Conservation (phyloP, 2,329 filamentous ascomycete species). For the Thelonectria discophora region DNA sequence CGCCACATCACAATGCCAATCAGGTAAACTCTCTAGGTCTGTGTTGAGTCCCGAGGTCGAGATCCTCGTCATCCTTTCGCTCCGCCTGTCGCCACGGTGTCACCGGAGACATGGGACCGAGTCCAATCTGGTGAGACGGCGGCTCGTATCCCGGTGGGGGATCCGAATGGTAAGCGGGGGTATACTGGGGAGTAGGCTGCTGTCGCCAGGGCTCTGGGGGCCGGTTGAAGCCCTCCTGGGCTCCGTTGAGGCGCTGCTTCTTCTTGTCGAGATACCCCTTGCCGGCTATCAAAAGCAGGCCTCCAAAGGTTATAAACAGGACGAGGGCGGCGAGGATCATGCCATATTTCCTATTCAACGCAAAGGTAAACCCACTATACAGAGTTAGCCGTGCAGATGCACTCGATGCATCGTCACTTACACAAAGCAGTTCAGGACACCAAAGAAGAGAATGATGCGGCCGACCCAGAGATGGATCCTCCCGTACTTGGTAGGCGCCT, state of each 20-base stretch:
- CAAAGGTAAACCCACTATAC: slow-evolving; percentile 65
- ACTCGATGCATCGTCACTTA: slow-evolving; percentile 44
- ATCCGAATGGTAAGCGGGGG: slow-evolving; percentile 35
- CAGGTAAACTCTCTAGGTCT: slow-evolving; percentile 47
- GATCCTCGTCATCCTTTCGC: slow-evolving; percentile 44
- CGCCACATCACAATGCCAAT: slow-evolving; percentile 28
- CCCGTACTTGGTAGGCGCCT: slow-evolving; percentile 59
- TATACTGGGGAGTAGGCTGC: slow-evolving; percentile 31
- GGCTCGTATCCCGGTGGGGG: slow-evolving; percentile 48
- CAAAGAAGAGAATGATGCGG: slow-evolving; percentile 61
- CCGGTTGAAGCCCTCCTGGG: slow-evolving; percentile 38
- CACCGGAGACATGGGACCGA: slow-evolving; percentile 42
- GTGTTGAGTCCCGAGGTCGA: slow-evolving; percentile 44
- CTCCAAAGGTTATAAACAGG: slow-evolving; percentile 52
- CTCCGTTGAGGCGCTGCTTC: slow-evolving; percentile 25
- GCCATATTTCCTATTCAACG: slow-evolving; percentile 57
- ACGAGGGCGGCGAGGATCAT: slow-evolving; percentile 59
- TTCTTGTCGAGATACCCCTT: slow-evolving; percentile 40
- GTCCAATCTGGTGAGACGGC: slow-evolving; percentile 44
- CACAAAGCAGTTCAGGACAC: slow-evolving; percentile 66
- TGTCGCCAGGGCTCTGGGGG: slow-evolving; percentile 44
- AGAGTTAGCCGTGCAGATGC: slow-evolving; percentile 6
- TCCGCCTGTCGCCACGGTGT: slow-evolving; percentile 42
- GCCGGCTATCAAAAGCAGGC: slow-evolving; percentile 50
- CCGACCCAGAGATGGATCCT: slow-evolving; percentile 67